Evolutionary conservation across 139 green algal species (phyloP).

Genomic region (Picochlorum sp.): DNA sequence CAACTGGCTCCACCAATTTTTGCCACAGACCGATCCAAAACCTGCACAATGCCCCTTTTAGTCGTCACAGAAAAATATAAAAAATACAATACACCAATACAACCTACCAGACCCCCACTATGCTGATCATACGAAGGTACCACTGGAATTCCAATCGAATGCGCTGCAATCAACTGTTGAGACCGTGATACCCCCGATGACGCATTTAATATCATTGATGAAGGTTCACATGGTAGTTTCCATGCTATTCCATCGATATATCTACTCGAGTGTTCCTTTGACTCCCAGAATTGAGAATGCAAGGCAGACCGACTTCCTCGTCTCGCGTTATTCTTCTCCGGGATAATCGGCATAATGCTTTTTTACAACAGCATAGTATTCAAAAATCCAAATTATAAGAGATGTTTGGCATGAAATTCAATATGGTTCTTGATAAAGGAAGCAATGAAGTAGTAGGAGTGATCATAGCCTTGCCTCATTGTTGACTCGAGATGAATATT

Average conservation of each 20-base stretch:
- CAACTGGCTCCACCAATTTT: conserved; percentile 37
- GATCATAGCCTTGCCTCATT: conserved; percentile 87
- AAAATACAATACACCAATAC: background rate
- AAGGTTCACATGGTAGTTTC: conserved; percentile 46
- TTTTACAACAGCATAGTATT: background rate
- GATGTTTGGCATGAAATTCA: conserved; percentile 64
- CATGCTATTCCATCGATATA: conserved; percentile 38
- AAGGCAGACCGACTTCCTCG: conserved; percentile 38
- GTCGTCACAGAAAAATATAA: too few relatives aligned
- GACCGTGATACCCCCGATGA: conserved; percentile 47
- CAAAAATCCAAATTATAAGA: conserved; percentile 22
- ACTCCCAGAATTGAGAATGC: conserved; percentile 60
- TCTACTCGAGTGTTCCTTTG: conserved; percentile 22
- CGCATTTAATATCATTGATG: conserved; percentile 34
- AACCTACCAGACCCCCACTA: conserved; percentile 51
- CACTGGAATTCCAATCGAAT: conserved; percentile 45
- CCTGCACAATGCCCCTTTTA: conserved; percentile 31
- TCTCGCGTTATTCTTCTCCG: conserved; percentile 40
- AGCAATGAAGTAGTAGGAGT: conserved; percentile 92
- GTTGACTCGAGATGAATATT: conserved; percentile 34
- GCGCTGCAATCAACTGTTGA: conserved; percentile 57
- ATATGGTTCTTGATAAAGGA: conserved; percentile 92
- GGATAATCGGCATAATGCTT: conserved; percentile 40
- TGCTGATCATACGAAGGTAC: conserved; percentile 42
- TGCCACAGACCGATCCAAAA: conserved; percentile 58